Percentiles rank a stretch among this genome's conserved stretches.
phyloP scores from a whole-genome alignment of 306 rosid genomes.

The Ormosia emarginata region DNA sequence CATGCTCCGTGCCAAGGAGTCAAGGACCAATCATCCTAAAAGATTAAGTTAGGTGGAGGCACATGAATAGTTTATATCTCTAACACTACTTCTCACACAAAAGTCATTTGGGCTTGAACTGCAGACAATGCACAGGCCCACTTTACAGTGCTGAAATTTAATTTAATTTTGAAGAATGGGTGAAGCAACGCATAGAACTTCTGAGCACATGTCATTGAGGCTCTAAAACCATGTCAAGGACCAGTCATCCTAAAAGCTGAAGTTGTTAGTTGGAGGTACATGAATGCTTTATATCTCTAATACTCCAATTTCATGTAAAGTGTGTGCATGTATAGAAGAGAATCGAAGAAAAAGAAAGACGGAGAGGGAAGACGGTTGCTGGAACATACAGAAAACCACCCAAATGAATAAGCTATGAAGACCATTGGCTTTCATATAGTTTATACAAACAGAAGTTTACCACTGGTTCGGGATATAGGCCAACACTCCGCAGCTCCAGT shows the following conservation, averaged over 20 bases:
- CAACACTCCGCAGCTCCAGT: slow-evolving; percentile 76
- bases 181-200: not conserved
- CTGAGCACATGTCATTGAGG: not conserved
- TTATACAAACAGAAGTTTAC: slow-evolving; percentile 40
- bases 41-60: not conserved
- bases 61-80: not conserved
- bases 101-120: not conserved
- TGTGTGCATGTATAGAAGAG: not conserved
- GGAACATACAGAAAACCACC: slow-evolving; percentile 8
- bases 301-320: not conserved
- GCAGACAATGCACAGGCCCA: not conserved
- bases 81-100: not conserved
- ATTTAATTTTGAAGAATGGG: not conserved
- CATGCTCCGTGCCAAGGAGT: not conserved
- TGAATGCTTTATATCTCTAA: not conserved
- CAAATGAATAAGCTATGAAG: not conserved
- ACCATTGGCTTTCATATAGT: not conserved
- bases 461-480: slow-evolving; percentile 73
- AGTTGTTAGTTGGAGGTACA: not conserved
- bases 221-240: not conserved
- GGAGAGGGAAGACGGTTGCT: not conserved
- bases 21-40: not conserved
- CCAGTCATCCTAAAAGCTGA: not conserved
- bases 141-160: not conserved
- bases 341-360: not conserved